Evolutionary conservation across 192 early-diverging fungal species (phyloP).

Genomic region (Oehlia diaphana): DNA sequence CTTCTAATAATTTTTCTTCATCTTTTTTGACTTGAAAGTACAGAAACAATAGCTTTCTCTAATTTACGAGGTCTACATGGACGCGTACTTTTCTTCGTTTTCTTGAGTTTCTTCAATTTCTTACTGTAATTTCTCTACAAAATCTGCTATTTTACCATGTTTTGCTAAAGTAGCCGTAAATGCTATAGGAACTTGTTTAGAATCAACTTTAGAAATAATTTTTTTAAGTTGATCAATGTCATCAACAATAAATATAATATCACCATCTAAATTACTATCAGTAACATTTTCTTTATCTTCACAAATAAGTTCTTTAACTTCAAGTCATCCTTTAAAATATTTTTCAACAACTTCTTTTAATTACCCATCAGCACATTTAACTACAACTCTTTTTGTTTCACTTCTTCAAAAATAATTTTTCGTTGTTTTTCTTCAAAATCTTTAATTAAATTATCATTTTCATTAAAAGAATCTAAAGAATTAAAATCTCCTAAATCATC

Average conservation of each 20-base stretch:
- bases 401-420: slow-evolving; percentile 30
- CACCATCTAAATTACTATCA: neutral
- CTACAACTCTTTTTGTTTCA: slow-evolving; percentile 31
- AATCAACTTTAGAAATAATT: neutral
- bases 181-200: slow-evolving; percentile 18
- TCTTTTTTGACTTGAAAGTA: neutral
- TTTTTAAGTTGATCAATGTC: slow-evolving; percentile 6
- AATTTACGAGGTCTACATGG: slow-evolving; percentile 38
- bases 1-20: too few relatives aligned
- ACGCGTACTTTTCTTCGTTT: slow-evolving; percentile 22
- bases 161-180: slow-evolving; percentile 31
- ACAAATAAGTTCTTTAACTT: too few relatives aligned
- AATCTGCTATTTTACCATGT: slow-evolving; percentile 25
- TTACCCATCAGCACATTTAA: slow-evolving; percentile 3
- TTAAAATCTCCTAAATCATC: neutral
- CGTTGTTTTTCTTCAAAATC: slow-evolving; percentile 19
- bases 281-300: too few relatives aligned
- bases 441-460: neutral
- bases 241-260: slow-evolving; percentile 9
- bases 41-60: slow-evolving; percentile 1
- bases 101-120: neutral
- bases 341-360: neutral
- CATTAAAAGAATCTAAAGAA: neutral
- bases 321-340: too few relatives aligned
- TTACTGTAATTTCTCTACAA: slow-evolving; percentile 26